phyloP scores from a whole-genome alignment of 192 early-diverging fungal species.

The Backusella mclennaniae region DNA sequence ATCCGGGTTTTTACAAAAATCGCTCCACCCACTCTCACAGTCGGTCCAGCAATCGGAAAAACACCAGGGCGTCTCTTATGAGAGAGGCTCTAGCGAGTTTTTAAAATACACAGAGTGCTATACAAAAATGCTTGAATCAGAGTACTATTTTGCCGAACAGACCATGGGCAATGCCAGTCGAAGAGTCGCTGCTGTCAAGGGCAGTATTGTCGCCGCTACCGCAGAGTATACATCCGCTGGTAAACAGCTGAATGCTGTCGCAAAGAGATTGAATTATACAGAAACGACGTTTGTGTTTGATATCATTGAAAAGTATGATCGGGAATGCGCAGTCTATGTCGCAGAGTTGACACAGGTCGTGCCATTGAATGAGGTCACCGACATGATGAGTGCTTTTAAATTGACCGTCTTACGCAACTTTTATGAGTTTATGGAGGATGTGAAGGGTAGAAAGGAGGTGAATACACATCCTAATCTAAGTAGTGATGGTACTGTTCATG shows the following conservation, averaged over 20 bases:
- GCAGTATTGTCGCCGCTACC: constrained; percentile 44
- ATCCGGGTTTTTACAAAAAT: constrained; percentile 59
- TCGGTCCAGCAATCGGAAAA: constrained; percentile 50
- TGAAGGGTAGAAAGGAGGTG: constrained; percentile 57
- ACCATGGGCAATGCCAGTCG: constrained; percentile 55
- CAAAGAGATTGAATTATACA: constrained; percentile 47
- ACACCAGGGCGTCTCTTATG: constrained; percentile 51
- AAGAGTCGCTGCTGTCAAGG: constrained; percentile 42
- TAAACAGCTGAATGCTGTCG: constrained; percentile 50
- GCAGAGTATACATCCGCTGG: constrained; percentile 52
- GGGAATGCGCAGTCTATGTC: constrained; percentile 29
- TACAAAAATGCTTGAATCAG: constrained; percentile 63
- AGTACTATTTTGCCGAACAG: constrained; percentile 58
- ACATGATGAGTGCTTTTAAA: constrained; percentile 41
- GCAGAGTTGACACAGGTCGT: constrained; percentile 47
- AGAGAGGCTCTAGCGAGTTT: constrained; percentile 59
- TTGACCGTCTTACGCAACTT: constrained; percentile 55
- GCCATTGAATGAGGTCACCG: constrained; percentile 9
- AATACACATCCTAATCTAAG: constrained; percentile 50
- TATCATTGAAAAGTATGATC: constrained; percentile 52
- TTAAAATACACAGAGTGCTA: constrained; percentile 58
- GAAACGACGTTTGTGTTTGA: constrained; percentile 73
- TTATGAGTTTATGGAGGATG: constrained; percentile 67
- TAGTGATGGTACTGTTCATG: constrained; percentile 81
- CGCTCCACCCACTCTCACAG: constrained; percentile 45